Percentiles rank a stretch among this genome's conserved stretches.
Conservation (phyloP, 352 stramenopile species). For the Stephanocyclus meneghinianus region DNA sequence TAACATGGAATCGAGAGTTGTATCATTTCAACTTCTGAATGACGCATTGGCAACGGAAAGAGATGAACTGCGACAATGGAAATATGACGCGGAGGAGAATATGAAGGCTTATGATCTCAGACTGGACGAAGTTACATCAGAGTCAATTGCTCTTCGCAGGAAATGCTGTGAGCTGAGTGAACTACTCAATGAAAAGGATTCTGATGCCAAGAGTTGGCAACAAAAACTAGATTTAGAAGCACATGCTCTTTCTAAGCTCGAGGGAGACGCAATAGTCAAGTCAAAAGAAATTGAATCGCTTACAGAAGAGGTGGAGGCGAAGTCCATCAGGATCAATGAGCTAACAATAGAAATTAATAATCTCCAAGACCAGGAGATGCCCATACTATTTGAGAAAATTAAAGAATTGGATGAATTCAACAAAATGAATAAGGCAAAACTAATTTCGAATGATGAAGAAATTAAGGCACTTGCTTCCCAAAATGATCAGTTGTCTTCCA, state of each 20-base stretch:
- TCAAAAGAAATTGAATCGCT: background rate
- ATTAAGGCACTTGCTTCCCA: background rate
- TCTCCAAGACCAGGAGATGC: background rate
- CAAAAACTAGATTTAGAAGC: background rate
- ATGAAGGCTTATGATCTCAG: background rate
- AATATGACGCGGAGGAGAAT: background rate
- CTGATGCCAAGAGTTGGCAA: background rate
- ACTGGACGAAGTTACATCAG: background rate
- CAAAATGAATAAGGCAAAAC: background rate
- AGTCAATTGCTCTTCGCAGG: background rate
- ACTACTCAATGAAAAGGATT: background rate
- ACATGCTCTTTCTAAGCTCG: background rate
- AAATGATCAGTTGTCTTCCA: background rate
- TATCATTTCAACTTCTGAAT: slow-evolving; percentile 9
- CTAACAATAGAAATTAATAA: background rate
- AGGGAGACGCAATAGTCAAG: background rate
- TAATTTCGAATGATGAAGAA: background rate
- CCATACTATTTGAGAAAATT: slow-evolving; percentile 3
- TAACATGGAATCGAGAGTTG: background rate
- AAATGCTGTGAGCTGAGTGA: background rate
- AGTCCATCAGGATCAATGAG: background rate
- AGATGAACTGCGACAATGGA: slow-evolving; percentile 1
- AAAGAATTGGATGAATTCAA: background rate
- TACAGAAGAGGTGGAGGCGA: background rate
- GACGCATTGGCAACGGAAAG: background rate